Evolutionary conservation across 805 yeast genomes (phyloP).

Genomic region (Saturnispora serradocipensis): DNA sequence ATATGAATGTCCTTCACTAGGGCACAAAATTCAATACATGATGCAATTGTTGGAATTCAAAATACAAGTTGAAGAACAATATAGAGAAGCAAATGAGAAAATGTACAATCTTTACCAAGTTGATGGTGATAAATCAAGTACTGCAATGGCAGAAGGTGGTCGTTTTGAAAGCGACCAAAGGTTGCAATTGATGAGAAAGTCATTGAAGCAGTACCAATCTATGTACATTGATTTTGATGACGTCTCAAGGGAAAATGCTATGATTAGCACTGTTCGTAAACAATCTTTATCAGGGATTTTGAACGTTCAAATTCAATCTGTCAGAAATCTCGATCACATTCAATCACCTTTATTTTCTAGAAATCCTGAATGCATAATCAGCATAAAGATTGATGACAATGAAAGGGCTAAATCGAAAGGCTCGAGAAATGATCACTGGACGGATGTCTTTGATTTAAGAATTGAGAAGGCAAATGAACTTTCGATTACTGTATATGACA

Average conservation of each 20-base stretch:
- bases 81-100: conserved; percentile 86
- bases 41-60: conserved; percentile 90
- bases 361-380: conserved; percentile 69
- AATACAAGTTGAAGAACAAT: conserved; percentile 88
- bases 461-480: conserved; percentile 90
- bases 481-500: conserved; percentile 81
- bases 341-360: conserved; percentile 73
- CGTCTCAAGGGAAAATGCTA: conserved; percentile 54
- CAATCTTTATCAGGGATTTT: conserved; percentile 79
- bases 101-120: conserved; percentile 74
- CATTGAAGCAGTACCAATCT: conserved; percentile 81
- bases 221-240: conserved; percentile 71
- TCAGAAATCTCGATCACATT: conserved; percentile 88
- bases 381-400: conserved; percentile 82
- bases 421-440: conserved; percentile 71
- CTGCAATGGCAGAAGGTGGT: conserved; percentile 85
- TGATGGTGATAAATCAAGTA: conserved; percentile 83
- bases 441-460: conserved; percentile 69
- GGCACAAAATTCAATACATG: conserved; percentile 93
- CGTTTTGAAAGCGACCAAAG: conserved; percentile 76
- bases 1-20: conserved; percentile 89
- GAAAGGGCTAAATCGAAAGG: conserved; percentile 68
- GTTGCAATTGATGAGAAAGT: conserved; percentile 71
- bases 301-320: conserved; percentile 60
- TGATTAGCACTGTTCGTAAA: conserved; percentile 63